Base-by-base conservation (phyloP, 257 asterid species). In the Nicotiana sylvestris region DNA sequence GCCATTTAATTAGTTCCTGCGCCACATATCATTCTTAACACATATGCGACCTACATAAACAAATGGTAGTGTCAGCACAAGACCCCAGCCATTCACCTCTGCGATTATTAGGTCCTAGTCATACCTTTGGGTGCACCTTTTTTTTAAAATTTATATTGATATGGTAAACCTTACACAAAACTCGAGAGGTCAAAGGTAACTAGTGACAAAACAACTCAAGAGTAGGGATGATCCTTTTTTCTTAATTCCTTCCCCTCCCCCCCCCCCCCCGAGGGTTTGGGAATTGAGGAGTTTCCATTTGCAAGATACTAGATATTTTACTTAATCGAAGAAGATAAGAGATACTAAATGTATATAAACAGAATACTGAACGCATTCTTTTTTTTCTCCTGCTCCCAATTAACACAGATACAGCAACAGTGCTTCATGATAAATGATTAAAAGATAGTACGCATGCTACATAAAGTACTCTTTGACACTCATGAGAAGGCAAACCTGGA, bases 401-500 rank as follows among this genome's bases (percentile, higher is more conserved):
- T 72, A 46, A 25, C 39, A 69, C 57, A 35, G 2, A 68, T 2
- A 15, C 17, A 30, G 49, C 25, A 66, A 66, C 5, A 30, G 21
- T 46, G 21, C 56, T 3, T 35, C 32, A 12, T 37, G 33, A 61
- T 72, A 12, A 49, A 74, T 49, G 79, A 53, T 18, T 27, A 49
- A 74, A 25, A 49, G 80, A 49, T 27, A 27, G 62, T 43, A 43
- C 9, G 15, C 7, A 49, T 74, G 80, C 62, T 13, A 27, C 39
- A 13, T 25, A 49, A 68, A 39, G 15, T 15, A n/a, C 43, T 72
- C 4, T 49, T 76, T 51, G 64, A 30, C 13, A 43, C 37, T 25
- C 27, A 27, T 74, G 81, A 85, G 78, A 69, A 83, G 77, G 76
- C 77, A 83, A 74, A 92, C 96, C 94, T 90, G 94, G 35, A 92